Percentiles rank a stretch among this genome's conserved stretches.
Conservation (phyloP, 1,284 basidiomycete genomes). For the Marasmius fiardii region DNA sequence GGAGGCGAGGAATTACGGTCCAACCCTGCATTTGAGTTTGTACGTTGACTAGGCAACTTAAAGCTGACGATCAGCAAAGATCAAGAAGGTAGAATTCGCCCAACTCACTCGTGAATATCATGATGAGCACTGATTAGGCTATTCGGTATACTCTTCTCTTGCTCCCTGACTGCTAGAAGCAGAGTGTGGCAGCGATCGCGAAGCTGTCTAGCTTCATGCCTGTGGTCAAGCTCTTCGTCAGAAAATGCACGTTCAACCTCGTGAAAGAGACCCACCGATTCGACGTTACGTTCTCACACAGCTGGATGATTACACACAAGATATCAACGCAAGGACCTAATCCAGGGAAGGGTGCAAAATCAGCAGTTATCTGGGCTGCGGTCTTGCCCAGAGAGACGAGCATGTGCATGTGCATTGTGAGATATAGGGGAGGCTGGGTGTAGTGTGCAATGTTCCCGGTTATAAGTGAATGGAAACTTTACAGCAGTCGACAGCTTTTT, state of each 20-base stretch:
- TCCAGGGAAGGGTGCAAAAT: conserved; percentile 47
- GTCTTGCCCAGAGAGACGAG: conserved; percentile 26
- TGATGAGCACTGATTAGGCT: conserved; percentile 8
- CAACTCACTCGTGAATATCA: conserved; percentile 18
- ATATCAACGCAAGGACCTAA: conserved; percentile 38
- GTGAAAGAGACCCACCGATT: conserved; percentile 35
- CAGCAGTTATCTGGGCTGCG: conserved; percentile 38
- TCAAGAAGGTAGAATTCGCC: conserved; percentile 7
- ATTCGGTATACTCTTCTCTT: conserved; percentile 21
- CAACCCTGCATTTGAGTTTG: conserved; percentile 36
- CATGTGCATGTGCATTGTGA: neutral
- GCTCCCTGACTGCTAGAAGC: conserved; percentile 30
- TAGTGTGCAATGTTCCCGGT: too few relatives aligned
- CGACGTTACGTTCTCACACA: conserved; percentile 42
- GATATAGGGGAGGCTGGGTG: neutral
- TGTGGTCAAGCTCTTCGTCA: conserved; percentile 15
- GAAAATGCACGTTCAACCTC: neutral
- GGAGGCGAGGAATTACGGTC: conserved; percentile 30
- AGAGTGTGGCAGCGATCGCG: conserved; percentile 39
- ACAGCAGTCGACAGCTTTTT: neutral
- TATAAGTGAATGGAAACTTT: neutral
- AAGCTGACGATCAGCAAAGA: neutral
- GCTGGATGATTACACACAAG: conserved; percentile 31
- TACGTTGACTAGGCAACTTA: conserved; percentile 37
- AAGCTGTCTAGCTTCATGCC: conserved; percentile 39